These are phyloP conservation scores for Trypanosoma rangeli DNA, from an alignment of 208 protist genomes.

Conservation along the genomic window DNA sequence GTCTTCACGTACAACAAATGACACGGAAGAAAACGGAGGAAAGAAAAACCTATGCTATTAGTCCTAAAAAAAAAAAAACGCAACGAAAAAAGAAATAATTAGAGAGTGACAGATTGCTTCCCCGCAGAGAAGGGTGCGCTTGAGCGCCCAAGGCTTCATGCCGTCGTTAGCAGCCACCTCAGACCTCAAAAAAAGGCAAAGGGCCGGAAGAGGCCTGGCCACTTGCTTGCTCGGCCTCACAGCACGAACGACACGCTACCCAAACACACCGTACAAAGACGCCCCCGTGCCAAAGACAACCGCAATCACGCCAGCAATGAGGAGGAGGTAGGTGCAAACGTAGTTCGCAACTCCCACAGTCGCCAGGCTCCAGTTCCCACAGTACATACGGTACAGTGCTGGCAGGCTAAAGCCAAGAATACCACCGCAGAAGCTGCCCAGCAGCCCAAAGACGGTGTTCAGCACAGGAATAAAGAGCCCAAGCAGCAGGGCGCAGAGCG, in stretches of 20 bases:
- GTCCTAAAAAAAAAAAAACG: not conserved
- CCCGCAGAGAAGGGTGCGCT: not conserved
- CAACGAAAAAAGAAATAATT: not conserved
- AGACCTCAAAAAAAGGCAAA: not conserved
- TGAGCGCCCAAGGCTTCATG: not conserved
- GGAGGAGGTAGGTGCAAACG: slow-evolving; percentile 67
- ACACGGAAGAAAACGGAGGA: not conserved
- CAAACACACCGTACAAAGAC: slow-evolving; percentile 44
- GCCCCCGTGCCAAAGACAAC: slow-evolving; percentile 69
- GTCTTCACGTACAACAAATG: not conserved
- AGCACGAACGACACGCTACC: not conserved
- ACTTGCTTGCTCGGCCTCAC: not conserved
- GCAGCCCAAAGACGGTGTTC: slow-evolving; percentile 76
- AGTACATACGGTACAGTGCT: slow-evolving; percentile 84
- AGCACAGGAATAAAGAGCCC: slow-evolving; percentile 74
- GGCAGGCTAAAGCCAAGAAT: slow-evolving; percentile 85
- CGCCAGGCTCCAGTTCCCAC: slow-evolving; percentile 51
- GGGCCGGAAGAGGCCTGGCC: not conserved
- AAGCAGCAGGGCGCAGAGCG: slow-evolving; percentile 60
- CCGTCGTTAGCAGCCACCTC: not conserved
- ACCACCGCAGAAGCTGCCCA: slow-evolving; percentile 74
- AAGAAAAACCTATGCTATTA: not conserved
- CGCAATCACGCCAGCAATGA: slow-evolving; percentile 68
- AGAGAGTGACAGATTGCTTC: not conserved
- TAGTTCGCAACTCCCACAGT: slow-evolving; percentile 71